Evolutionary conservation across 2,329 filamentous ascomycete species (phyloP).

Genomic region (Triangularia setosa): DNA sequence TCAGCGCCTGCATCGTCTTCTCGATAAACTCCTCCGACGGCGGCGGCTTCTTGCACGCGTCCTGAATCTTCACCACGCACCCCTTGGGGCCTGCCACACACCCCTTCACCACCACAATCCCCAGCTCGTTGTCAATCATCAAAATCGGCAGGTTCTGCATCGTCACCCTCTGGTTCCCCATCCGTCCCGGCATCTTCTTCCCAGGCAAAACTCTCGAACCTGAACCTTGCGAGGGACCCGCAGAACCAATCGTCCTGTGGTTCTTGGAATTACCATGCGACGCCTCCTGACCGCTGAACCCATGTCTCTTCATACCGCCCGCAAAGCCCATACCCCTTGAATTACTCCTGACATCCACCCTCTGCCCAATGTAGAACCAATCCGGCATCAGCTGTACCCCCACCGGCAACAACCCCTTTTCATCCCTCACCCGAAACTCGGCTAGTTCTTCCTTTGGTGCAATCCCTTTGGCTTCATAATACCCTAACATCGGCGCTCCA

Average conservation of each 20-base stretch:
- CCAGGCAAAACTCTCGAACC: slow-evolving; percentile 90
- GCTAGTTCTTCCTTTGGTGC: slow-evolving; percentile 78
- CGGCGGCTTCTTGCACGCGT: slow-evolving; percentile 78
- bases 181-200: slow-evolving; percentile 96
- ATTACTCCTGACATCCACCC: slow-evolving; percentile 76
- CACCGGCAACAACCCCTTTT: slow-evolving; percentile 68
- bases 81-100: slow-evolving; percentile 85
- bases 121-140: slow-evolving; percentile 80
- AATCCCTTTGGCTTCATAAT: slow-evolving; percentile 78
- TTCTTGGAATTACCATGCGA: slow-evolving; percentile 94
- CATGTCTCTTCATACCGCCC: slow-evolving; percentile 96
- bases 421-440: slow-evolving; percentile 80
- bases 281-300: slow-evolving; percentile 82
- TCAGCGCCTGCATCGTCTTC: slow-evolving; percentile 40
- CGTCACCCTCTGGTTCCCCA: slow-evolving; percentile 87
- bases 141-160: slow-evolving; percentile 88
- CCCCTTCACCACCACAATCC: slow-evolving; percentile 83
- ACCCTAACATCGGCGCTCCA: slow-evolving; percentile 77
- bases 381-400: slow-evolving; percentile 75
- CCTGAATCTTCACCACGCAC: slow-evolving; percentile 77
- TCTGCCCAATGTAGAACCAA: slow-evolving; percentile 89
- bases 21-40: slow-evolving; percentile 48
- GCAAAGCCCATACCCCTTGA: slow-evolving; percentile 89
- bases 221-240: slow-evolving; percentile 83
- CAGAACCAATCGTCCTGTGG: slow-evolving; percentile 87